Evolutionary conservation across 352 stramenopile species (phyloP).

Genomic region (Globisporangium canariense): DNA sequence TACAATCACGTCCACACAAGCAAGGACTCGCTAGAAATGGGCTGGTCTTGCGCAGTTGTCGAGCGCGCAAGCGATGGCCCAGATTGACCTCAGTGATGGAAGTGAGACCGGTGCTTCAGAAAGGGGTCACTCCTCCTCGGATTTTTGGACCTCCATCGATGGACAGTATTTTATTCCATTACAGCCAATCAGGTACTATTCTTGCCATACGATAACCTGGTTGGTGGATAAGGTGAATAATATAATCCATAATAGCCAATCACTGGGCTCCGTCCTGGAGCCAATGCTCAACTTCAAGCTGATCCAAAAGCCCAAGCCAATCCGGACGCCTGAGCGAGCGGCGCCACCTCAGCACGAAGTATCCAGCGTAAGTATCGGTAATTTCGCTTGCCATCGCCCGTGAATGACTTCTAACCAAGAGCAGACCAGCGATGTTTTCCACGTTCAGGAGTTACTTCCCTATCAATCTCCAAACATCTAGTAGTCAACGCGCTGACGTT

Average conservation of each 20-base stretch:
- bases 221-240: background rate
- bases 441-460: too few species aligned
- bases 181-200: background rate
- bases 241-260: background rate
- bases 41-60: background rate
- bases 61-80: background rate
- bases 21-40: background rate
- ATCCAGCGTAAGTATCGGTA: background rate
- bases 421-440: too few species aligned
- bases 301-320: background rate
- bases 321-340: background rate
- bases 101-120: background rate
- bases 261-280: background rate
- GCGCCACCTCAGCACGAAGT: background rate
- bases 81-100: background rate
- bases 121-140: constrained; percentile 7
- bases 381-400: too few species aligned
- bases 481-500: too few species aligned
- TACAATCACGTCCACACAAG: too few species aligned
- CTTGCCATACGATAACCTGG: too few species aligned
- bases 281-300: background rate
- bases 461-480: too few species aligned
- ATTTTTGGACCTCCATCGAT: background rate
- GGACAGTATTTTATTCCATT: background rate
- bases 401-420: background rate